A percentile compares a stretch with the other conserved stretches of the same genome.
These are phyloP conservation scores for Penicillium sp. DNA, from an alignment of 2,329 filamentous ascomycete genomes.

Conservation along the genomic window DNA sequence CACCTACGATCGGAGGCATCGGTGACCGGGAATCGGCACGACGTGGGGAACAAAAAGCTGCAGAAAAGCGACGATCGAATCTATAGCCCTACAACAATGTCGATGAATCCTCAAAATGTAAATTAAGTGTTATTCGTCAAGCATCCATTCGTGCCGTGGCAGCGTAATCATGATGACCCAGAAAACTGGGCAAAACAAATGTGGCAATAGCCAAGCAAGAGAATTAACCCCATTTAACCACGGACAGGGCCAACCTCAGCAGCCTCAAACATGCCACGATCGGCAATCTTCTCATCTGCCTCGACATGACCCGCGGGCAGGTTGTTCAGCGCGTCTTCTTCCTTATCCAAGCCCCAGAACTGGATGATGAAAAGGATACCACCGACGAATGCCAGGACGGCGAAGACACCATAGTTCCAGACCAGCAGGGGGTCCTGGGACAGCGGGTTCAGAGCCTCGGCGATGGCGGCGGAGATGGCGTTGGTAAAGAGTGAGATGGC, in stretches of 20 bases:
- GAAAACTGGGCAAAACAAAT: neutral
- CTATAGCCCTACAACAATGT: neutral
- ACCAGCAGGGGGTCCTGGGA: conserved; percentile 64
- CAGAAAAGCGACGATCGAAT: neutral
- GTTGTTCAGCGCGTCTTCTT: conserved; percentile 67
- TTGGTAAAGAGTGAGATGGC: conserved; percentile 69
- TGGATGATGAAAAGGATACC: conserved; percentile 66
- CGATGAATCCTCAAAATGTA: neutral
- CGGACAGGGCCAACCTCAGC: conserved; percentile 15
- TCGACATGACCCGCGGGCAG: conserved; percentile 18
- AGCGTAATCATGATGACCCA: neutral
- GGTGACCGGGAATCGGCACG: neutral
- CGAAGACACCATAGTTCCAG: conserved; percentile 70
- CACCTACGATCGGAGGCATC: neutral
- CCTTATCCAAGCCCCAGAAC: conserved; percentile 61
- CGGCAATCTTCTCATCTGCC: conserved; percentile 8
- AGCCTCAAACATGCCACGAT: conserved; percentile 5
- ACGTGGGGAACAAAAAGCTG: neutral
- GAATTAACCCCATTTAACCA: neutral
- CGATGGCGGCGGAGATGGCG: conserved; percentile 66
- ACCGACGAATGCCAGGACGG: conserved; percentile 61
- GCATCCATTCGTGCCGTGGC: neutral
- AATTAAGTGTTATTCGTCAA: neutral
- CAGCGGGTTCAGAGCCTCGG: conserved; percentile 64
- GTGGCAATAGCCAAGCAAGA: too few relatives aligned